phyloP scores from a whole-genome alignment of 306 rosid species.

The Citrullus mucosospermus region DNA sequence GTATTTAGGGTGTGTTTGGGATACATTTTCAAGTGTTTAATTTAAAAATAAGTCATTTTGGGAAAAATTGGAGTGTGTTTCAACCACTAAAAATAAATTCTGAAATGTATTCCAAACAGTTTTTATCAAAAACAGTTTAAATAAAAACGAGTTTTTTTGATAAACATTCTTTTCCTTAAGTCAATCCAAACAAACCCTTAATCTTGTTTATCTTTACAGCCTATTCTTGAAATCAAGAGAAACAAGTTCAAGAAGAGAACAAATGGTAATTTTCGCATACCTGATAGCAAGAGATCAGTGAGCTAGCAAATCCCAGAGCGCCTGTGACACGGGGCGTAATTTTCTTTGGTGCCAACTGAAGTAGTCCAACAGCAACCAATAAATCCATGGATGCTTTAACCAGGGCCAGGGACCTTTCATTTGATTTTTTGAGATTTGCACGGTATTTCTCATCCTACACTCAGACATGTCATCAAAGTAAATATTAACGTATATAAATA shows the following conservation, averaged over 20 bases:
- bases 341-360: constrained; percentile 85
- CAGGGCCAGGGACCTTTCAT: constrained; percentile 78
- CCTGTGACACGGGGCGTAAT: constrained; percentile 90
- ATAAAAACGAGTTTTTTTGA: too few relatives aligned
- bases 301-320: constrained; percentile 71
- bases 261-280: constrained; percentile 12
- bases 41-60: too few relatives aligned
- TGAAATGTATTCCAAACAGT: too few relatives aligned
- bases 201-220: not conserved
- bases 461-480: not conserved
- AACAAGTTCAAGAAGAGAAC: not conserved
- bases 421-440: constrained; percentile 56
- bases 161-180: too few relatives aligned
- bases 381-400: constrained; percentile 68
- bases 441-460: constrained; percentile 67
- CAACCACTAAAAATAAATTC: too few relatives aligned
- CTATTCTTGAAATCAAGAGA: not conserved
- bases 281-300: constrained; percentile 97
- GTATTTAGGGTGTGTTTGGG: too few relatives aligned
- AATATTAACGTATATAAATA: not conserved
- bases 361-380: constrained; percentile 84
- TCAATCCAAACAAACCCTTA: too few relatives aligned
- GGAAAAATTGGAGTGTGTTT: too few relatives aligned
- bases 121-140: too few relatives aligned
- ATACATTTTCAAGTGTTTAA: too few relatives aligned